Base-by-base conservation (phyloP, 2,329 filamentous ascomycete species). In the Botrytis aclada region DNA sequence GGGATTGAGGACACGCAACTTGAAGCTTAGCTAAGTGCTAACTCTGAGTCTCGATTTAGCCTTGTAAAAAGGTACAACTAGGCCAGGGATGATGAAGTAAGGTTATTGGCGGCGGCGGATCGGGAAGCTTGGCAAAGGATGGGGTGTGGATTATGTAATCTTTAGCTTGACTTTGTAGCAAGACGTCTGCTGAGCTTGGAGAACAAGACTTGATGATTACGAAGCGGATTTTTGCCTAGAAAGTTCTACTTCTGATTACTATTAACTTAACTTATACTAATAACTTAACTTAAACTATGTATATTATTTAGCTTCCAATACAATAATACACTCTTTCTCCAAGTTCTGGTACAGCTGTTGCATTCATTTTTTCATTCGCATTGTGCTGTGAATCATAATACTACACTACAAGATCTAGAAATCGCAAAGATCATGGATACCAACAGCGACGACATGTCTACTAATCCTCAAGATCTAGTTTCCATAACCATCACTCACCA, bases 401-500 rank as follows among this genome's bases (percentile, higher is more conserved):
- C 14, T 25, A n/a, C 1, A 18, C 14, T 25, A n/a, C 1, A 51
- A 51, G 3, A 25, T 18, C 34, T 32, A 34, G 32, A 69, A 37
- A 32, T 18, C 37, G 20, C 63, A 37, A 20, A 29, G 18, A 43
- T 41, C 45, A 72, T 56, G 37, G 74, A 77, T 69, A 73, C 47
- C 20, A 71, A 74, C 69, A 73, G 77, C 37, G 58, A 45, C 43
- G 62, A 51, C 43, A 74, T 74, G 70, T 72, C 76, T 72, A 76
- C 76, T 78, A 74, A 80, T 70, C 70, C 60, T n/a, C 75, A 79
- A 74, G 76, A 78, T 72, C 73, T 74, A 72, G 81, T 88, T 75
- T 82, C 82, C 58, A 82, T 89, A 61, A 82, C 79, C 9, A 77
- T 89, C 71, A 83, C 80, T 14, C 84, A 88, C 76, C 85, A 86